Evolutionary conservation across 257 asterid genomes (phyloP), one percentile per base, ranked within the genome.

Genomic region (Primulina tabacum): DNA sequence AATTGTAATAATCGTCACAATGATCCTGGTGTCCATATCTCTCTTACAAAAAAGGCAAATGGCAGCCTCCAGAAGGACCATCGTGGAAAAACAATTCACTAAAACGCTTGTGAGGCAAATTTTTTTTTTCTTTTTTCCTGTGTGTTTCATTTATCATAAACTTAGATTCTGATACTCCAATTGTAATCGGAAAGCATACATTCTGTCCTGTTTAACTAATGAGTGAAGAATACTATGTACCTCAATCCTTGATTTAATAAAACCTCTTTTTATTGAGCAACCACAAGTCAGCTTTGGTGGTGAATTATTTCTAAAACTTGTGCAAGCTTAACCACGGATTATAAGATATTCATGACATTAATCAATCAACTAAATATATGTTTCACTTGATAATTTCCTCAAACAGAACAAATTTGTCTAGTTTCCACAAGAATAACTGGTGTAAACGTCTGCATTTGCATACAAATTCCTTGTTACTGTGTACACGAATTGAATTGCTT

Each of bases 1-100:
- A 75, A 82, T 32, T 40, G 78, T 37, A 20, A 53, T 17, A 62
- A 66, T 60, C 75, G 65, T n/a, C 82, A 86, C 64, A 78, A 87
- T 38, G 85, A 85, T 56, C 97, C 98, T 3, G 98, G 97, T 1
- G 78, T 92, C 73, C 96, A 92, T 24, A 60, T 90, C 37, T 74
- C 86, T 1, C 67, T 88, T 62, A 70, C 71, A 2, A 76, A 75
- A 64, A 82, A 79, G 71, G 40, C 68, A 7, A 50, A 53, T 59
- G 70, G 68, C 12, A 47, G 60, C 57, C 70, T 55, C 60, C 14
- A 18, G 62, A 58, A 60, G 50, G 78, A 77, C 37, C 79, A 11
- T 55, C 73, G 17, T 26, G 68, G 59, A 70, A 62, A 40, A 64
- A 4, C 32, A 7, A 33, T 50, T 50, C 64, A 16, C n/a, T 6